Percentiles rank a stretch among this genome's conserved stretches.
Conservation (phyloP, 202 grass and related monocot species). For the Panicum hallii region DNA sequence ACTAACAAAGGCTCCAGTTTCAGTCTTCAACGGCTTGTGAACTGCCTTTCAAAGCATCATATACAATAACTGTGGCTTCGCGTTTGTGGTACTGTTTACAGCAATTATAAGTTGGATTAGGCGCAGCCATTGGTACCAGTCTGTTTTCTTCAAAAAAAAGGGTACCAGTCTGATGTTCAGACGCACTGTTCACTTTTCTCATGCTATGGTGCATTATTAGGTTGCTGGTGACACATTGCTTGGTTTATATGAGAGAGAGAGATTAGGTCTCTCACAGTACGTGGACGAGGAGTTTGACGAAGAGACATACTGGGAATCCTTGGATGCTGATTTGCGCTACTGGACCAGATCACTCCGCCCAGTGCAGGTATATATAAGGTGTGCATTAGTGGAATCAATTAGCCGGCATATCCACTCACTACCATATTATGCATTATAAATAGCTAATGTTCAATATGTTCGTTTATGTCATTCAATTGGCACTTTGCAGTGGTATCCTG, state of each 20-base stretch:
- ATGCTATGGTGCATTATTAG: slow-evolving; percentile 42
- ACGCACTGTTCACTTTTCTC: slow-evolving; percentile 16
- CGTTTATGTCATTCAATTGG: slow-evolving; percentile 20
- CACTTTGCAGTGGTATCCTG: slow-evolving; percentile 90
- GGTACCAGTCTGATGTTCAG: background rate
- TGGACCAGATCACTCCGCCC: slow-evolving; percentile 84
- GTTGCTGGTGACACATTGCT: slow-evolving; percentile 59
- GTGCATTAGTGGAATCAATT: slow-evolving; percentile 52
- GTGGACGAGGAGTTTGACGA: slow-evolving; percentile 25
- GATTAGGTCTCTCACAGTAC: slow-evolving; percentile 49
- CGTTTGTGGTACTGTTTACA: background rate
- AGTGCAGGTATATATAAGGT: slow-evolving; percentile 88
- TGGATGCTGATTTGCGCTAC: slow-evolving; percentile 90
- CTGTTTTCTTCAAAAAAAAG: too few relatives aligned
- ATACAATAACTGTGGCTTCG: background rate
- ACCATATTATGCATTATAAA: slow-evolving; percentile 2
- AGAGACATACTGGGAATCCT: slow-evolving; percentile 67
- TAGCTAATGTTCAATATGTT: background rate
- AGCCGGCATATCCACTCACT: background rate
- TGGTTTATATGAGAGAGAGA: slow-evolving; percentile 62
- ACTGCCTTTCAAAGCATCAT: background rate
- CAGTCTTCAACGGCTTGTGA: background rate
- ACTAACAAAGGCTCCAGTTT: background rate
- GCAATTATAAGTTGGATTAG: background rate
- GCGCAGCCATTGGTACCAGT: background rate